A percentile compares a stretch with the other conserved stretches of the same genome.
Evolutionary conservation across 257 asterid genomes (phyloP).

Genomic region (Solanum raphanifolium): DNA sequence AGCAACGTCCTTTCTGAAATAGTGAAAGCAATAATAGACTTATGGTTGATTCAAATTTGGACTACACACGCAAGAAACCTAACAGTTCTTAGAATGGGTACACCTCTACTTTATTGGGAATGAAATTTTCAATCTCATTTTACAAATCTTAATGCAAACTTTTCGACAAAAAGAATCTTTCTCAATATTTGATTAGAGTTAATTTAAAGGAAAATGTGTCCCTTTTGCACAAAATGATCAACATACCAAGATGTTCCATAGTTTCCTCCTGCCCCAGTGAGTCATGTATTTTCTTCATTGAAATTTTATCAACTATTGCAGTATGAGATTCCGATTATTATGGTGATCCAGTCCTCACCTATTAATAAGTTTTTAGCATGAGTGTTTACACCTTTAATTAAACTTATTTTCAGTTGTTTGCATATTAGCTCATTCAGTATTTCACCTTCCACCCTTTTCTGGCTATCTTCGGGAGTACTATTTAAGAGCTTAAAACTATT

Average conservation of each 20-base stretch:
- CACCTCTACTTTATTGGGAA: neutral
- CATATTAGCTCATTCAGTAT: neutral
- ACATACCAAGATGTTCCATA: neutral
- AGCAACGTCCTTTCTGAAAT: slow-evolving; percentile 69
- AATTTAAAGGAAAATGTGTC: neutral
- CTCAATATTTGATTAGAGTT: neutral
- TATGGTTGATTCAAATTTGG: neutral
- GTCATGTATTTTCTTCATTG: neutral
- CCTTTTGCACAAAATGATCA: neutral
- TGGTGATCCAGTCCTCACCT: neutral
- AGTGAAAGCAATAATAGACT: neutral
- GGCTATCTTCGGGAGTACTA: neutral
- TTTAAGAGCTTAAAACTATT: neutral
- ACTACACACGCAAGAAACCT: neutral
- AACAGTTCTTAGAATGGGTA: neutral
- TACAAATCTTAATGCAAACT: neutral
- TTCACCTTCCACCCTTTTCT: neutral
- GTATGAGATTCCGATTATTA: neutral
- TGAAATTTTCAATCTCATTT: neutral
- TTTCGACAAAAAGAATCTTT: neutral
- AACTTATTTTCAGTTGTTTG: neutral
- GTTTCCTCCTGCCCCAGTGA: neutral
- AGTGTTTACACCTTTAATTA: neutral
- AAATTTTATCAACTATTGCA: neutral
- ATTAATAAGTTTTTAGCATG: neutral